phyloP scores from a whole-genome alignment of 371 early-diverging fungal species.

The Conidiobolus coronatus region DNA sequence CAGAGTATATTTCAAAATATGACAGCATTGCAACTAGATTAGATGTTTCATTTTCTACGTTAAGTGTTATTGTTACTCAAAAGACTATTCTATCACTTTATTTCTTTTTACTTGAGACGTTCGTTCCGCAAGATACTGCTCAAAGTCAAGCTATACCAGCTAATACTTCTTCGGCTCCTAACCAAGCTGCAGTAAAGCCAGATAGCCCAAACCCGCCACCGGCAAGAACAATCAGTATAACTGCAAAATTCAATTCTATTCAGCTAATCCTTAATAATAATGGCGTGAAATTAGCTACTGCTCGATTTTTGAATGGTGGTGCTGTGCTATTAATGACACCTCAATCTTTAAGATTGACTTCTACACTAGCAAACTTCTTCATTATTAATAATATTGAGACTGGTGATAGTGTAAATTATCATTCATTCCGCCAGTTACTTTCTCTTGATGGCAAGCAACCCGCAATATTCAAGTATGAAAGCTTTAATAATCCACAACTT shows the following conservation, averaged over 20 bases:
- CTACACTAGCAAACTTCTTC: conserved; percentile 66
- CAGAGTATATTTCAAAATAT: conserved; percentile 45
- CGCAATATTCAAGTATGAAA: conserved; percentile 68
- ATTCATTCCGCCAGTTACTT: conserved; percentile 26
- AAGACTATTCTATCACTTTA: conserved; percentile 66
- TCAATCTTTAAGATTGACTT: conserved; percentile 37
- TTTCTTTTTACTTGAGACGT: conserved; percentile 70
- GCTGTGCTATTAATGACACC: conserved; percentile 34
- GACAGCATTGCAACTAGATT: conserved; percentile 62
- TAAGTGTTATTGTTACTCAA: conserved; percentile 62
- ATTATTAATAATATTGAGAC: conserved; percentile 34
- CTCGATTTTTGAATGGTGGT: conserved; percentile 44
- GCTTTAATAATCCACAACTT: conserved; percentile 35
- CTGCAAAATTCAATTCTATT: conserved; percentile 52
- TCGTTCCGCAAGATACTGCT: conserved; percentile 18
- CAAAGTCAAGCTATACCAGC: not conserved
- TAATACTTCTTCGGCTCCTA: not conserved
- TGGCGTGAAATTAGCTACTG: conserved; percentile 50
- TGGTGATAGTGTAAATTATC: conserved; percentile 1
- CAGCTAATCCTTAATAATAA: conserved; percentile 68
- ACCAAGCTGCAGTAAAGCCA: not conserved
- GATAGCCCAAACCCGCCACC: conserved; percentile 5
- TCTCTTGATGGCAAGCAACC: conserved; percentile 73
- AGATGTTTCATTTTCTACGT: conserved; percentile 57
- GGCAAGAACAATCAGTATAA: conserved; percentile 30